These are phyloP conservation scores for Purshia tridentata DNA, from an alignment of 306 rosid species.

Conservation along the genomic window DNA sequence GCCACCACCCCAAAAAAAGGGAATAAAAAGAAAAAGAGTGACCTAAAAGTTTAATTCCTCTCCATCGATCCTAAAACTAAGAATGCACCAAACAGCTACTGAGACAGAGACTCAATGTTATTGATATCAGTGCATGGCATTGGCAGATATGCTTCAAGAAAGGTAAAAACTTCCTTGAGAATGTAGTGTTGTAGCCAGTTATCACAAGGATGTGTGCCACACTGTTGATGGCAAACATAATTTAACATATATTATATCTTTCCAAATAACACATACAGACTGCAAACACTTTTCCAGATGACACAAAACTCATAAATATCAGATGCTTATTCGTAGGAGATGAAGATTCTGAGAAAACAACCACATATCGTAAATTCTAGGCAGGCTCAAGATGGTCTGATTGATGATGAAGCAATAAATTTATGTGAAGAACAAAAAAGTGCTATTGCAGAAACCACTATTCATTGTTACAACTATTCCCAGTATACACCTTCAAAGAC, in stretches of 20 bases:
- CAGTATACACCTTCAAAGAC: no score
- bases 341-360: not conserved
- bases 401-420: not conserved
- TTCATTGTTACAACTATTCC: no score
- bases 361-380: not conserved
- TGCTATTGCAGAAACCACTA: not conserved
- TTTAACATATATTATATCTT: not conserved
- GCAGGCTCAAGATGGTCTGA: not conserved
- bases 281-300: not conserved
- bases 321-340: not conserved
- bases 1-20: not conserved
- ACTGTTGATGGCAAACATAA: not conserved
- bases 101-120: not conserved
- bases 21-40: not conserved
- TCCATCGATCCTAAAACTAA: not conserved
- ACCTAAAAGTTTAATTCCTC: not conserved
- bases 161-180: not conserved
- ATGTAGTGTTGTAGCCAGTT: not conserved
- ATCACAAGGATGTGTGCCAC: not conserved
- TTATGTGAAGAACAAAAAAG: not conserved
- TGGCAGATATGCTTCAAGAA: not conserved
- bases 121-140: not conserved
- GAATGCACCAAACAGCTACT: not conserved
- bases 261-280: not conserved
- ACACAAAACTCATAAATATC: not conserved